A percentile compares a stretch with the other conserved stretches of the same genome.
Conservation (phyloP, 2,329 filamentous ascomycete species). For the Paracoccidioides brasiliensis region DNA sequence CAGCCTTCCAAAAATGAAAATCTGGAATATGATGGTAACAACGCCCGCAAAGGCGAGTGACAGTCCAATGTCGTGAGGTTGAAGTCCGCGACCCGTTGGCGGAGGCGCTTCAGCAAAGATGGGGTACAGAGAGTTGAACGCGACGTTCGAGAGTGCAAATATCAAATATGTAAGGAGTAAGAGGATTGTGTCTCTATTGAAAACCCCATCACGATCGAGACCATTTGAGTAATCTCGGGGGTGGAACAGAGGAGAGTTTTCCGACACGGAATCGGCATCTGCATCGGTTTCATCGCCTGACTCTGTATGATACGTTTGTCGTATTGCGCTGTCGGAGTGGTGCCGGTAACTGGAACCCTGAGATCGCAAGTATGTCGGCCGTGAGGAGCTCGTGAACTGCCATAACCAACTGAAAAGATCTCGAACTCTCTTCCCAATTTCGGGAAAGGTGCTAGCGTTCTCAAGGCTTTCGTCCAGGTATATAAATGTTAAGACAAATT, state of each 20-base stretch:
- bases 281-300: conserved; percentile 31
- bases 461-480: conserved; percentile 82
- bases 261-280: conserved; percentile 32
- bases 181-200: conserved; percentile 69
- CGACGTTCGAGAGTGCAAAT: conserved; percentile 87
- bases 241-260: conserved; percentile 21
- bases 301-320: conserved; percentile 15
- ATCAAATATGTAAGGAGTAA: conserved; percentile 78
- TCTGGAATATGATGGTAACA: conserved; percentile 80
- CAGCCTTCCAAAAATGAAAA: conserved; percentile 68
- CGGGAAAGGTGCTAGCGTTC: conserved; percentile 48
- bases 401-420: conserved; percentile 55
- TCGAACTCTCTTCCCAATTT: conserved; percentile 44
- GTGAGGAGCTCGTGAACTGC: conserved; percentile 49
- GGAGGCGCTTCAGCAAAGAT: conserved; percentile 69
- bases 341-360: conserved; percentile 18
- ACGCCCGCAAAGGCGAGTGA: conserved; percentile 72
- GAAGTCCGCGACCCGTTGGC: conserved; percentile 64
- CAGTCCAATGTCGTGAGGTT: conserved; percentile 69
- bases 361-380: conserved; percentile 46
- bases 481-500: conserved; percentile 60
- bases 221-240: conserved; percentile 32
- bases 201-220: conserved; percentile 46
- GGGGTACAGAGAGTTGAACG: conserved; percentile 88
- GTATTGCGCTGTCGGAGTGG: conserved; percentile 15